These are phyloP conservation scores for Schizothecium vesticola DNA, from an alignment of 495 filamentous ascomycete species.

Conservation along the genomic window DNA sequence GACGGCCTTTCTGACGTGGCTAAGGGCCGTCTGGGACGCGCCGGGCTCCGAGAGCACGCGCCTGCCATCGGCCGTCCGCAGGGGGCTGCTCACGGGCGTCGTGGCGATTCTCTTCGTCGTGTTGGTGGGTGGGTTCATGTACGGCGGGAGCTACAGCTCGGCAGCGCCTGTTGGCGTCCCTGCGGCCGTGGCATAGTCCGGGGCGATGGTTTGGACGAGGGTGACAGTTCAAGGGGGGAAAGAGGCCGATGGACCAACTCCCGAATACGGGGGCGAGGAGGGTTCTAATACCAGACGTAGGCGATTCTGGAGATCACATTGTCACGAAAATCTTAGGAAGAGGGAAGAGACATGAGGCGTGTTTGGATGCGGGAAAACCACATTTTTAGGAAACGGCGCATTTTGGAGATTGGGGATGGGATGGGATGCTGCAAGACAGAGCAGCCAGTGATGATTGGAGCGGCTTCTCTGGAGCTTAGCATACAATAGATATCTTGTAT, in stretches of 20 bases:
- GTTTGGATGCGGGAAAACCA: not conserved
- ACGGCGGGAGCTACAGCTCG: conserved; percentile 9
- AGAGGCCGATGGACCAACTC: not conserved
- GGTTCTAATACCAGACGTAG: not conserved
- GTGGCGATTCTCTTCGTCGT: conserved; percentile 52
- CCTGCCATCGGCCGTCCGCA: conserved; percentile 59
- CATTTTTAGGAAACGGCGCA: not conserved
- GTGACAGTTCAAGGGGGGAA: not conserved
- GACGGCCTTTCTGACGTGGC: conserved; percentile 54
- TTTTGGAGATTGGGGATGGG: not conserved
- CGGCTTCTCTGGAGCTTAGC: not conserved
- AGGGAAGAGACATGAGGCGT: not conserved
- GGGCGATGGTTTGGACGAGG: not conserved
- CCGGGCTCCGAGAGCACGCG: conserved; percentile 18
- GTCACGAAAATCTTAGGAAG: not conserved
- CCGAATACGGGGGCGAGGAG: not conserved
- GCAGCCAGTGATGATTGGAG: not conserved
- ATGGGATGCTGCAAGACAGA: not conserved
- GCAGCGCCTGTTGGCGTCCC: not conserved
- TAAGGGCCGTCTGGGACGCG: conserved; percentile 45
- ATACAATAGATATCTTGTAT: not conserved
- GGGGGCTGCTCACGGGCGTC: conserved; percentile 56
- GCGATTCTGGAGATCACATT: not conserved
- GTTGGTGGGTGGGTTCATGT: conserved; percentile 33
- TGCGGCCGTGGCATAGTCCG: not conserved